Percentiles rank a stretch among this genome's conserved stretches.
These are phyloP conservation scores for Peziza echinospora DNA, from an alignment of 495 filamentous ascomycete species.

Conservation along the genomic window DNA sequence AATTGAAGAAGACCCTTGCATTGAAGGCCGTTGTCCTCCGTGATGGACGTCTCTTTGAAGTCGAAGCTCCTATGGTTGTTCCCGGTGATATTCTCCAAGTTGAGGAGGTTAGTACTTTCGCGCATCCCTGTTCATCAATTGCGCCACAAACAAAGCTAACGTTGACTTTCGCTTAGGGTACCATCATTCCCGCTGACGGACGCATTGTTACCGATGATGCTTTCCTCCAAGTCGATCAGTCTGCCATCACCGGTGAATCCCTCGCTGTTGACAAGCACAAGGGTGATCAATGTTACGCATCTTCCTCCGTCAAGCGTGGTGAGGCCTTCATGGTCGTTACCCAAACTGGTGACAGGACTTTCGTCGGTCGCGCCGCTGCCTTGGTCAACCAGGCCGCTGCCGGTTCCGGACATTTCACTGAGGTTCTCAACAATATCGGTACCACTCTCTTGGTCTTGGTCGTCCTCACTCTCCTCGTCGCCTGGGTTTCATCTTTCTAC, in stretches of 20 bases:
- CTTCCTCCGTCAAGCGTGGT: slow-evolving; percentile 77
- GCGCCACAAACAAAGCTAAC: background rate
- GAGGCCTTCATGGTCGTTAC: slow-evolving; percentile 62
- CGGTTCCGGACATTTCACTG: slow-evolving; percentile 67
- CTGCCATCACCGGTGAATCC: slow-evolving; percentile 78
- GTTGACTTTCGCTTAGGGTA: too few relatives aligned
- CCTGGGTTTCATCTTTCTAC: slow-evolving; percentile 77
- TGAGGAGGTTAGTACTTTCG: slow-evolving; percentile 39
- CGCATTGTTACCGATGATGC: slow-evolving; percentile 57
- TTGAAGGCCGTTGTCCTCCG: slow-evolving; percentile 69
- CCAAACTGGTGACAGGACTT: slow-evolving; percentile 67
- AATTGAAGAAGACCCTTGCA: slow-evolving; percentile 73
- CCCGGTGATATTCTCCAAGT: slow-evolving; percentile 77
- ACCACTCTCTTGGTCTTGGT: slow-evolving; percentile 65
- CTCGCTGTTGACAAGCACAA: slow-evolving; percentile 74
- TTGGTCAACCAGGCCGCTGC: slow-evolving; percentile 53
- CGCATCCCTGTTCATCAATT: background rate
- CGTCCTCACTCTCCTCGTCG: slow-evolving; percentile 52
- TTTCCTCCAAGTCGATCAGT: slow-evolving; percentile 80
- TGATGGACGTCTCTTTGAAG: slow-evolving; percentile 45
- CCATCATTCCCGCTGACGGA: slow-evolving; percentile 77
- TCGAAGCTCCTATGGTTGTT: slow-evolving; percentile 60
- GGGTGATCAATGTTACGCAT: slow-evolving; percentile 57
- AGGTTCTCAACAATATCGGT: slow-evolving; percentile 68
- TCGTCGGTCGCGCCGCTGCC: slow-evolving; percentile 70